Evolutionary conservation across 345 rosid genomes (phyloP).

Genomic region (Lenwebbia sp.): DNA sequence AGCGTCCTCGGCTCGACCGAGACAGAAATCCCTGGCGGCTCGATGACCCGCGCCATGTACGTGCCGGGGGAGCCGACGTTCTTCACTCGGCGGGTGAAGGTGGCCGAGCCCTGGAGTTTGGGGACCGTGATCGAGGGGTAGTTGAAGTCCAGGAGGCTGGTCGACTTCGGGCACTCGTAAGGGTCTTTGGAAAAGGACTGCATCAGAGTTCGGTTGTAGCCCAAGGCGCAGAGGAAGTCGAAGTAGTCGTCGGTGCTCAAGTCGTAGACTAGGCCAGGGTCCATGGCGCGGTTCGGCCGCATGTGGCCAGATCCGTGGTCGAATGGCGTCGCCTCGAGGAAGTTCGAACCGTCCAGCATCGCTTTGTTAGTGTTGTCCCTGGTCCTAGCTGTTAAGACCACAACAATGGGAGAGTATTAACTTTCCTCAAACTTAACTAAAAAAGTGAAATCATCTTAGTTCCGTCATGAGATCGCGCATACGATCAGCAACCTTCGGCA

Average conservation of each 20-base stretch:
- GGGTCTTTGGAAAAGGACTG: constrained; percentile 13
- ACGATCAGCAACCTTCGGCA: background rate
- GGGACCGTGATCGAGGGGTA: constrained; percentile 65
- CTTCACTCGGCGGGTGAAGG: constrained; percentile 37
- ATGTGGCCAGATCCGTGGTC: constrained; percentile 61
- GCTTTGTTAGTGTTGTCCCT: constrained; percentile 36
- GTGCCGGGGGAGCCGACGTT: constrained; percentile 56
- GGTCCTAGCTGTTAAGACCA: constrained; percentile 31
- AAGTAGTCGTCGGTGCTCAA: constrained; percentile 36
- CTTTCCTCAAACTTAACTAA: background rate
- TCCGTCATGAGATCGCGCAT: background rate
- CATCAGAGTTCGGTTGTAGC: constrained; percentile 37
- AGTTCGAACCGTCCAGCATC: constrained; percentile 13
- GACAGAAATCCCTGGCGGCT: constrained; percentile 42
- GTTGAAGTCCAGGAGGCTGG: constrained; percentile 40
- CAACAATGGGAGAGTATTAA: background rate
- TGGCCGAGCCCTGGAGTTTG: constrained; percentile 8
- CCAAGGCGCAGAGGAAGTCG: constrained; percentile 55
- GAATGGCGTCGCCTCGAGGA: constrained; percentile 41
- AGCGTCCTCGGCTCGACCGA: constrained; percentile 30
- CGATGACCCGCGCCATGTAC: constrained; percentile 16
- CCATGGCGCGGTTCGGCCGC: constrained; percentile 59
- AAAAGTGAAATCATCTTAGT: background rate
- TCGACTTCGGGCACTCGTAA: constrained; percentile 27
- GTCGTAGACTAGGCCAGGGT: constrained; percentile 73